Conservation (phyloP, 805 yeast species). For the Cyberlindnera veronae region DNA sequence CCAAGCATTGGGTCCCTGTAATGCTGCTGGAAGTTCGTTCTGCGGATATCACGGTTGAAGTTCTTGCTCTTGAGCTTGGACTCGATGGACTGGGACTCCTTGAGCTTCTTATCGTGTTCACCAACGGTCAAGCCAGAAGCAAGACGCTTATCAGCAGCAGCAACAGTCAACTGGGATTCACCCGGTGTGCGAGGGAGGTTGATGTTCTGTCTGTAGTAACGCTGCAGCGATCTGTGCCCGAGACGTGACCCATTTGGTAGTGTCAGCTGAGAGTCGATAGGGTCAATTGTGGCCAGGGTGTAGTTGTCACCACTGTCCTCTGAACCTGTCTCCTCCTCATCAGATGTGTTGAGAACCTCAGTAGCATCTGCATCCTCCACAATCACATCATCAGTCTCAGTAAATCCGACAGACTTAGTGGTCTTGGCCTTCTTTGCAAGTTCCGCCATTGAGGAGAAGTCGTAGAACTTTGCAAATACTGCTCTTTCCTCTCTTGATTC, state of each 20-base stretch:
- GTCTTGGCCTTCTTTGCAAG: constrained; percentile 27
- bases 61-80: constrained; percentile 41
- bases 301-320: constrained; percentile 31
- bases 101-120: constrained; percentile 48
- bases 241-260: constrained; percentile 76
- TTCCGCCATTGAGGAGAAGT: constrained; percentile 64
- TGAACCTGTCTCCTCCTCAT: constrained; percentile 23
- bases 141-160: constrained; percentile 70
- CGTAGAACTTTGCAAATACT: constrained; percentile 78
- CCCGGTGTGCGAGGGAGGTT: constrained; percentile 41
- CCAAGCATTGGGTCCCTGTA: constrained; percentile 70
- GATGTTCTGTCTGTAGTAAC: constrained; percentile 67
- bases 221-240: constrained; percentile 75
- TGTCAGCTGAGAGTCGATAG: constrained; percentile 58
- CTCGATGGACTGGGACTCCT: constrained; percentile 38
- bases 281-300: constrained; percentile 41
- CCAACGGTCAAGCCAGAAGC: constrained; percentile 58
- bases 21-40: constrained; percentile 80
- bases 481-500: constrained; percentile 76
- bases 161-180: constrained; percentile 71
- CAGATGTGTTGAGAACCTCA: not conserved
- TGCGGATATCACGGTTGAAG: constrained; percentile 54
- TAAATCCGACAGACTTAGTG: constrained; percentile 31
- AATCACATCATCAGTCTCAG: constrained; percentile 32
- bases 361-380: constrained; percentile 7